phyloP scores from a whole-genome alignment of 345 rosid genomes.

The Anacardium occidentale region DNA sequence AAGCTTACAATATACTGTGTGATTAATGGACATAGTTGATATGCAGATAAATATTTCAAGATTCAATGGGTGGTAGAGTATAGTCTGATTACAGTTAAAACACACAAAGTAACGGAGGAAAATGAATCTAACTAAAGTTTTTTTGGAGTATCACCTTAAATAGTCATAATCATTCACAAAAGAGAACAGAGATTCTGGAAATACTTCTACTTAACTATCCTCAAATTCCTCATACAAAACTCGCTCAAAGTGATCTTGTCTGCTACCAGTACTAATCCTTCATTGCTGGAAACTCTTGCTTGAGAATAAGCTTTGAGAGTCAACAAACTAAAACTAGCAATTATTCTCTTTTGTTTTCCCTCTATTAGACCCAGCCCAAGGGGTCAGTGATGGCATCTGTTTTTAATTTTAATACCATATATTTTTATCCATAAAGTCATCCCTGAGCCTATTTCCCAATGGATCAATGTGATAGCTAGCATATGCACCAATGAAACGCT shows the following conservation, averaged over 20 bases:
- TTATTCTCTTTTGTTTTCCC: too few relatives aligned
- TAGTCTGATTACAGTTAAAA: background rate
- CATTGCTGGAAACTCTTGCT: background rate
- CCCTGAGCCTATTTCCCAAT: background rate
- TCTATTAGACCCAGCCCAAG: too few relatives aligned
- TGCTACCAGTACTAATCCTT: background rate
- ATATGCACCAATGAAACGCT: background rate
- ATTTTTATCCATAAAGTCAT: background rate
- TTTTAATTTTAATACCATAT: background rate
- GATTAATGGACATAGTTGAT: background rate
- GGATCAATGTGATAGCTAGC: background rate
- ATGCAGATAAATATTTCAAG: background rate
- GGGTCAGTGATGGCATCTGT: too few relatives aligned
- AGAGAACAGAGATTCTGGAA: background rate
- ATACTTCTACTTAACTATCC: background rate
- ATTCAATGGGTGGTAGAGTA: background rate
- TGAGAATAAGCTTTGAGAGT: too few relatives aligned
- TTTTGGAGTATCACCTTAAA: background rate
- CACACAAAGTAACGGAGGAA: background rate
- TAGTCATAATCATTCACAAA: background rate
- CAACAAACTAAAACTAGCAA: too few relatives aligned
- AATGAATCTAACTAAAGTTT: background rate
- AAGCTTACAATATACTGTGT: background rate
- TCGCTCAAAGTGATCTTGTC: background rate
- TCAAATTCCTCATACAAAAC: background rate